These are phyloP conservation scores for Monosporozyma siamensis DNA, from an alignment of 805 yeast species.

Conservation along the genomic window DNA sequence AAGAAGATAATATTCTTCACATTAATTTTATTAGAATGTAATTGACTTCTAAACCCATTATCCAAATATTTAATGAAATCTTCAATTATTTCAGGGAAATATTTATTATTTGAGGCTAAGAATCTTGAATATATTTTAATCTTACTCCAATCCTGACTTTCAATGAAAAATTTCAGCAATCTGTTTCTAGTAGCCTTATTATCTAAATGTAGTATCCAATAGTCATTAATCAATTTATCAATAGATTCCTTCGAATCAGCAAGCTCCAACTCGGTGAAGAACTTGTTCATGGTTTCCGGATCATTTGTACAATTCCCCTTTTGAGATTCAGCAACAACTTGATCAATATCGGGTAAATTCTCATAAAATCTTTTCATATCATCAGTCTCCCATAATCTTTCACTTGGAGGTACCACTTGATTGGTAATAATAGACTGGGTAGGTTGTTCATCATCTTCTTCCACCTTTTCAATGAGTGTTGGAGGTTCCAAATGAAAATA, in stretches of 20 bases:
- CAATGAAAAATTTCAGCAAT: constrained; percentile 46
- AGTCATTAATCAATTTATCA: constrained; percentile 39
- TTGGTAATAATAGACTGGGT: constrained; percentile 24
- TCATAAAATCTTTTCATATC: constrained; percentile 60
- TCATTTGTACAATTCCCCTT: constrained; percentile 13
- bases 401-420: constrained; percentile 13
- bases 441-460: constrained; percentile 19
- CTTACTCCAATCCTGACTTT: constrained; percentile 38
- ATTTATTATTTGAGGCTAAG: constrained; percentile 46
- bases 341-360: constrained; percentile 37
- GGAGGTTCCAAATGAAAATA: constrained; percentile 34
- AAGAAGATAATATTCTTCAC: constrained; percentile 54
- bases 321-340: constrained; percentile 25
- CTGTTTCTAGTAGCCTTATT: constrained; percentile 67
- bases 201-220: constrained; percentile 43
- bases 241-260: constrained; percentile 40
- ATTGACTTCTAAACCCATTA: constrained; percentile 49
- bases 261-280: constrained; percentile 36
- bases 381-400: constrained; percentile 52
- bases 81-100: constrained; percentile 41
- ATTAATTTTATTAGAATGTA: constrained; percentile 43
- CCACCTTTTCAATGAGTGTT: constrained; percentile 22
- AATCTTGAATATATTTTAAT: constrained; percentile 54
- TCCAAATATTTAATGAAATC: constrained; percentile 50
- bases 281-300: constrained; percentile 36